phyloP scores from a whole-genome alignment of 495 filamentous ascomycete species.

The Aspergillus kassunensis region DNA sequence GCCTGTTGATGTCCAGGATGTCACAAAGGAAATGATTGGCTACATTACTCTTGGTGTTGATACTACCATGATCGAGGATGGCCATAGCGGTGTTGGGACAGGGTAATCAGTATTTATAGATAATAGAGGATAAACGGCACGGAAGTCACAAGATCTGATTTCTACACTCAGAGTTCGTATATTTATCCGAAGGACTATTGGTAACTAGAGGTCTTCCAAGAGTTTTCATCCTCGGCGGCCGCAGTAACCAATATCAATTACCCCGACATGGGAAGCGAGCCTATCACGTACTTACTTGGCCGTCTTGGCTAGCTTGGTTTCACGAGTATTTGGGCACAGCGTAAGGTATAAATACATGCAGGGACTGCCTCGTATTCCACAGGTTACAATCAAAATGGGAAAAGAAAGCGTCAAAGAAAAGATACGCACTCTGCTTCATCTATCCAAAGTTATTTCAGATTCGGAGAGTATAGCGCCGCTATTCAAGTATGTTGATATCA shows the following conservation, averaged over 20 bases:
- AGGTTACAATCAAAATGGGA: not conserved
- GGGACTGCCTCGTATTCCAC: not conserved
- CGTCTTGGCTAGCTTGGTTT: not conserved
- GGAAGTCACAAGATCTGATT: no score
- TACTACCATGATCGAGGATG: conserved; percentile 8
- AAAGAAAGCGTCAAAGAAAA: conserved; percentile 1
- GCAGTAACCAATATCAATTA: not conserved
- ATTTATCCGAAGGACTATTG: no score
- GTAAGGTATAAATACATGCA: no score
- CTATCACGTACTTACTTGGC: conserved; percentile 1
- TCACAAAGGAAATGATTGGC: conserved; percentile 49
- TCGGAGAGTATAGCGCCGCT: not conserved
- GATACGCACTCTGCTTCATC: conserved; percentile 1
- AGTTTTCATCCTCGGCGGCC: no score
- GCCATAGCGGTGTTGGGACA: no score
- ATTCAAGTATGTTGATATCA: not conserved
- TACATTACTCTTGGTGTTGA: conserved; percentile 25
- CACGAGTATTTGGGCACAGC: not conserved
- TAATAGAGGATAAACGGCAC: no score
- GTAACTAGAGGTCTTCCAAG: no score
- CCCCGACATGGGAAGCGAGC: not conserved
- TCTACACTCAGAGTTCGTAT: no score
- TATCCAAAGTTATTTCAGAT: not conserved
- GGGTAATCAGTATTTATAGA: no score
- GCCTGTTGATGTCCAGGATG: conserved; percentile 39